Evolutionary conservation across 169 alveolate species (phyloP).

Genomic region (Plasmodium malariae): DNA sequence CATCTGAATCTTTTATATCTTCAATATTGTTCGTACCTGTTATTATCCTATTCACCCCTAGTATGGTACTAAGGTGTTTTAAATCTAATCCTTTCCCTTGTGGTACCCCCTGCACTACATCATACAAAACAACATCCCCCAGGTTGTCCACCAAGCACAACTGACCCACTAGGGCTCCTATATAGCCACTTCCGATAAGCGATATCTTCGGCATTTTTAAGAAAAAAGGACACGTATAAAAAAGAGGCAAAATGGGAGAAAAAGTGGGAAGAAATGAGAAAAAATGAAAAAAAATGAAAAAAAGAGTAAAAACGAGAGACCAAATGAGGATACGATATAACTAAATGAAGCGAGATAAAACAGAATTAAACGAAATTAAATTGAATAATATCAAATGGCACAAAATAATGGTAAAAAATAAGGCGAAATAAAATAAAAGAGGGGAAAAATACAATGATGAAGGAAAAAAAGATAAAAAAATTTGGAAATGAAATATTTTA

Average conservation of each 20-base stretch:
- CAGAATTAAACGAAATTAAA: too few species aligned
- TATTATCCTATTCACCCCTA: constrained; percentile 80
- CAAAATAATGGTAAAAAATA: too few species aligned
- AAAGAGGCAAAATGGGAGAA: neutral
- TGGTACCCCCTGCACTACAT: constrained; percentile 84
- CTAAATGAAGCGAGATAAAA: too few species aligned
- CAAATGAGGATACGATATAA: neutral
- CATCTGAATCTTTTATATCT: constrained; percentile 86
- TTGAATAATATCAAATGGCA: too few species aligned
- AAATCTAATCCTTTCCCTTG: constrained; percentile 87
- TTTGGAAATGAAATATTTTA: too few species aligned
- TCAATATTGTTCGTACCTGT: constrained; percentile 83
- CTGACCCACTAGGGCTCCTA: constrained; percentile 88
- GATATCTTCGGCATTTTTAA: constrained; percentile 81
- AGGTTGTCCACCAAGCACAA: constrained; percentile 84
- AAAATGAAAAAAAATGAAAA: neutral
- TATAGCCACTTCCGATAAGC: constrained; percentile 88
- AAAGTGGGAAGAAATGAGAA: neutral
- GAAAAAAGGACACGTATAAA: neutral
- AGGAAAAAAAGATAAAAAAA: too few species aligned
- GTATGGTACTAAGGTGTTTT: constrained; percentile 84
- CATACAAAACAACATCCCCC: constrained; percentile 87
- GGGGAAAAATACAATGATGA: too few species aligned
- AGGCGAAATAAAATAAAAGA: too few species aligned
- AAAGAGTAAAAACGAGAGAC: neutral